Evolutionary conservation across 305 asterid species (phyloP), one percentile per base, ranked within the genome.

Genomic region (Salvia sclarea): DNA sequence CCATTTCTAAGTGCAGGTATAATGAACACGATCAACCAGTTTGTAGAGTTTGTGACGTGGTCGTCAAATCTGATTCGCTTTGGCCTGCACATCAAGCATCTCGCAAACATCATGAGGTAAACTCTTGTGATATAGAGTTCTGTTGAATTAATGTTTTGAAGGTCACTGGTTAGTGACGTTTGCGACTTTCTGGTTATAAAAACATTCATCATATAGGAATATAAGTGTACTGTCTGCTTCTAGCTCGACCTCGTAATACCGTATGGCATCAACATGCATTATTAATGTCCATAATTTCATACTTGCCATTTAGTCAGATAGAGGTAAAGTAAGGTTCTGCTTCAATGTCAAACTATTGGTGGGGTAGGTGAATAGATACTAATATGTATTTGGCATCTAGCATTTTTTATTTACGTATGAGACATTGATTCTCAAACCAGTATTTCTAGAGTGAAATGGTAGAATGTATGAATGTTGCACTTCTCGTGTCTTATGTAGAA

Each of bases 51-150:
- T 93, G 98, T 81, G 87, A 90, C 14, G 76, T 85, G 67, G 78
- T 80, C 52, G 38, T 93, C 76, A 93, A 88, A 76, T 90, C 98
- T 1, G 96, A 90, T 65, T 80, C 89, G 28, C 83, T 73, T 55
- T 93, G 98, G 97, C 94, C 92, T 47, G 98, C 92, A 38, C 98
- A 93, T 81, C 96, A 88, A 85, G 89, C 91, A 75, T 93, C 98
- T 70, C 94, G 92, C 12, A 93, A 90, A 70, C 98, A 93, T 81
- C 86, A 87, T 10, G 90, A 85, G 88, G 98, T 90, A 71, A 64
- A 66, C 24, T 28, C 73, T 63, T 37, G 17, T 25, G 22, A 33
- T 31, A 31, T 12, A 24, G 56, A 38, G 11, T 58, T 7, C 6
- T 48, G 41, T 60, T 52, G 14, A 48, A 33, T 64, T n/a, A 53